A percentile compares a stretch with the other conserved stretches of the same genome.
phyloP scores from a whole-genome alignment of 2,329 filamentous ascomycete species.

The Cercospora sesami region DNA sequence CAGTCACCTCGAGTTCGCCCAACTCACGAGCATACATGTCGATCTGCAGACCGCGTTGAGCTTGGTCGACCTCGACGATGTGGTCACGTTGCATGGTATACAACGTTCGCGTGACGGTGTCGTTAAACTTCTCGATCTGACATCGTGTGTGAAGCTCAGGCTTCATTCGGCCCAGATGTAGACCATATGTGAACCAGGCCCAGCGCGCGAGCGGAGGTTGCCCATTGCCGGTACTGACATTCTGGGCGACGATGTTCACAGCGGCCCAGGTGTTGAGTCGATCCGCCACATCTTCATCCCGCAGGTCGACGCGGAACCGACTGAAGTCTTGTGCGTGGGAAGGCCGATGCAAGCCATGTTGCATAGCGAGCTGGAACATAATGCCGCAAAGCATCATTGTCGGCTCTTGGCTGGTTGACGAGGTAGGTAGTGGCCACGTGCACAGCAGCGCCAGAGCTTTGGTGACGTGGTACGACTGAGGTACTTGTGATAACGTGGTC shows the following conservation, averaged over 20 bases:
- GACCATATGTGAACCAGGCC: conserved; percentile 68
- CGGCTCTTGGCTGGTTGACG: conserved; percentile 74
- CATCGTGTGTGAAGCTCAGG: conserved; percentile 66
- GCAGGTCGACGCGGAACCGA: conserved; percentile 64
- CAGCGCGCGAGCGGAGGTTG: conserved; percentile 62
- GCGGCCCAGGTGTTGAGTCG: conserved; percentile 79
- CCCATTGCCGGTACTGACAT: conserved; percentile 78
- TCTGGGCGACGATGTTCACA: conserved; percentile 79
- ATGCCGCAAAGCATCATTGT: conserved; percentile 79
- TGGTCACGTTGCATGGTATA: conserved; percentile 76
- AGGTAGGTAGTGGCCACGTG: conserved; percentile 81
- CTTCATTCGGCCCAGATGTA: conserved; percentile 66
- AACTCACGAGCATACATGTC: conserved; percentile 42
- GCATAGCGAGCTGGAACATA: conserved; percentile 85
- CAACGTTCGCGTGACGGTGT: conserved; percentile 76
- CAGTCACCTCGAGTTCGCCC: conserved; percentile 40
- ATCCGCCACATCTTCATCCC: conserved; percentile 76
- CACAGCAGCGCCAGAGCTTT: conserved; percentile 78
- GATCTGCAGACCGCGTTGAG: conserved; percentile 40
- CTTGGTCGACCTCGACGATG: conserved; percentile 52
- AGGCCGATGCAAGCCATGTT: conserved; percentile 77
- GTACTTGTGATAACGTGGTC: conserved; percentile 74
- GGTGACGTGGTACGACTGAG: conserved; percentile 76
- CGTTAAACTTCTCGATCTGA: conserved; percentile 71
- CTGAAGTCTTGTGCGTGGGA: conserved; percentile 84